A percentile compares a stretch with the other conserved stretches of the same genome.
phyloP scores from a whole-genome alignment of 2,329 filamentous ascomycete genomes.

The Penicillium thymicola region DNA sequence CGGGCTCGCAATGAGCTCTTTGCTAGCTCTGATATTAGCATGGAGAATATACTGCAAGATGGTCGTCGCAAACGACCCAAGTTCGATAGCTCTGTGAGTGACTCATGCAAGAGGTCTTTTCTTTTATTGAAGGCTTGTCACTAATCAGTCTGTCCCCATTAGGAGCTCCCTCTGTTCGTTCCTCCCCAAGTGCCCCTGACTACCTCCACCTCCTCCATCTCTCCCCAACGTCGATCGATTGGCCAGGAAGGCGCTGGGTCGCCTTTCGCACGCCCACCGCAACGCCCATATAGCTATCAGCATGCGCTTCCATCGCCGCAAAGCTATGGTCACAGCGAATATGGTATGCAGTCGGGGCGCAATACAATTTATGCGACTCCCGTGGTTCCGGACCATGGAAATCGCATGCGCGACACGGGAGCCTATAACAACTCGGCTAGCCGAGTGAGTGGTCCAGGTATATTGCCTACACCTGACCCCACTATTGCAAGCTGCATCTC shows the following conservation, averaged over 20 bases:
- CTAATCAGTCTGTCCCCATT: slow-evolving; percentile 23
- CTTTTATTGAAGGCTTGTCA: background rate
- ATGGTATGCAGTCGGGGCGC: slow-evolving; percentile 33
- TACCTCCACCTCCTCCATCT: slow-evolving; percentile 96
- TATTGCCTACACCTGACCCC: slow-evolving; percentile 92
- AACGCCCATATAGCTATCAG: slow-evolving; percentile 75
- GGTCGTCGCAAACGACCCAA: slow-evolving; percentile 93
- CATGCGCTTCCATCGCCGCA: slow-evolving; percentile 81
- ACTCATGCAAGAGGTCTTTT: background rate
- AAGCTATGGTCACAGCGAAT: slow-evolving; percentile 60
- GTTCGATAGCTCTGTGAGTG: slow-evolving; percentile 91
- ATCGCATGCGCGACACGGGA: slow-evolving; percentile 61
- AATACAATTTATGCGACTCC: slow-evolving; percentile 61
- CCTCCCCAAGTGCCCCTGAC: slow-evolving; percentile 90
- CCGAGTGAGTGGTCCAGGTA: slow-evolving; percentile 48
- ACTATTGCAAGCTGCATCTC: slow-evolving; percentile 96
- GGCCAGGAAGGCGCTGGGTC: slow-evolving; percentile 64
- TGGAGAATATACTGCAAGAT: slow-evolving; percentile 97
- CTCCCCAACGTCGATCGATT: slow-evolving; percentile 79
- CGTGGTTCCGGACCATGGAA: slow-evolving; percentile 52
- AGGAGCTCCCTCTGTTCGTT: slow-evolving; percentile 95
- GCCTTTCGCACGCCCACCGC: slow-evolving; percentile 70
- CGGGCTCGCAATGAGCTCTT: slow-evolving; percentile 78
- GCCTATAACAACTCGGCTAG: slow-evolving; percentile 41
- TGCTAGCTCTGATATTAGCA: slow-evolving; percentile 93